Base-by-base conservation (phyloP, 352 stramenopile genomes). In the Blastocystis hominis region DNA sequence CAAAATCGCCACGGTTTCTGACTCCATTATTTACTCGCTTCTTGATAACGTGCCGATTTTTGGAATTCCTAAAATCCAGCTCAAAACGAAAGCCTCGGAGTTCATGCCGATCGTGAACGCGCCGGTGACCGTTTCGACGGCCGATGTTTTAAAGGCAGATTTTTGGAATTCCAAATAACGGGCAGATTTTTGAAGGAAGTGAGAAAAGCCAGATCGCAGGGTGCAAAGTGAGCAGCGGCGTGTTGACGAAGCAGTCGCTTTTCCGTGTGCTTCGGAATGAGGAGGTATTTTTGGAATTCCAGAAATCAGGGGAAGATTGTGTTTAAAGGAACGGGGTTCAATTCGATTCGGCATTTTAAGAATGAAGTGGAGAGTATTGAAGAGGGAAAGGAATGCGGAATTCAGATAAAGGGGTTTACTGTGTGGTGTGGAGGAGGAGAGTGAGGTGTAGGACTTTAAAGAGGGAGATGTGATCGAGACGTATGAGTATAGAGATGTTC, bases 311-410 rank as follows among this genome's bases (percentile, higher is more conserved):
- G 17, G 2, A 13, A 87, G 42, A 53, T 87, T 13, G 42, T 78
- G 2, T 87, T 76, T 30, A 87, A 78, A 30, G 62, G 66, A 6
- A 76, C 44, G 36, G 70, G 86, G n/a, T 55, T 90, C 3, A 47
- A 62, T 20, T 88, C 81, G 4, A 84, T 97, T 91, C 91, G 91
- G 34, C 92, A 95, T 88, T 95, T 96, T 89, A 95, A 97, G 89
- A 93, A 95, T 59, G 94, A 97, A 89, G 94, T 97, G 1, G 91
- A 93, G 24, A 91, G 95, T 88, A 93, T 97, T 15, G 92, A 90
- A 64, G 93, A 95, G 89, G 96, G 96, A 70, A 94, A 97, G 87
- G 97, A 99, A 90, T 99, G 96, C 89, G 97, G 97, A 76, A 95
- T 99, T 88, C 94, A 95, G 88, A 92, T 98, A 55, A 40, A 92